Evolutionary conservation across 177 flowering plant species (phyloP), one percentile per base, ranked within the genome.

Genomic region (Tripterygium wilfordii): DNA sequence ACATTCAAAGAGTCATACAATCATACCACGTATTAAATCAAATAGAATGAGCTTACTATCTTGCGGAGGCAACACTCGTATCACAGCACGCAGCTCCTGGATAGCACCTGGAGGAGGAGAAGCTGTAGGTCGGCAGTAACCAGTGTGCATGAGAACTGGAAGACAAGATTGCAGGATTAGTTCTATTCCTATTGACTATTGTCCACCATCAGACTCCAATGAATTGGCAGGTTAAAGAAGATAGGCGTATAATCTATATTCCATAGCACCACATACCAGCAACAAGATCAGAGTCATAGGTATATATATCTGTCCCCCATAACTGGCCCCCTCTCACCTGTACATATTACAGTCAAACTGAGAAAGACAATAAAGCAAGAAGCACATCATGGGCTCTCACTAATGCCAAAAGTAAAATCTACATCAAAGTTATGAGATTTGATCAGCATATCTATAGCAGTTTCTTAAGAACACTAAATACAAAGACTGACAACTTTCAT

Each of bases 251-350:
- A n/a, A 65, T 92, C 98, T 16, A 96, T 92, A 27, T 96, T 96
- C 98, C 98, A 92, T 33, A 92, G 64, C 12, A 39, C 15, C 33
- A 56, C 74, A 42, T 76, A 94, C 99, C 97, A 52, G 99, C 97
- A 69, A 94, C 99, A 75, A 94, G 95, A 69, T 94, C 99, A 15
- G 99, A 94, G 65, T 94, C 99, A 72, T 81, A 79, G 31, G 99
- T 94, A 51, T 94, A 92, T 47, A 87, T 64, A 64, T 94, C 99
- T 17, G 97, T 94, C 25, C 99, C 99, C 99, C 99, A 94, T 31
- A 94, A 63, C 64, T 90, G 99, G 53, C 96, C 95, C 63, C 97
- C 92, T 70, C 89, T 79, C 39, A 94, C 97, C 99, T 94, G 79
- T 57, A 75, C 22, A 62, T 45, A 50, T n/a, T n/a, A n/a, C n/a